Percentiles rank a stretch among this genome's conserved stretches.
phyloP scores from a whole-genome alignment of 106 monocot species.

The Dendrobium chrysotoxum region DNA sequence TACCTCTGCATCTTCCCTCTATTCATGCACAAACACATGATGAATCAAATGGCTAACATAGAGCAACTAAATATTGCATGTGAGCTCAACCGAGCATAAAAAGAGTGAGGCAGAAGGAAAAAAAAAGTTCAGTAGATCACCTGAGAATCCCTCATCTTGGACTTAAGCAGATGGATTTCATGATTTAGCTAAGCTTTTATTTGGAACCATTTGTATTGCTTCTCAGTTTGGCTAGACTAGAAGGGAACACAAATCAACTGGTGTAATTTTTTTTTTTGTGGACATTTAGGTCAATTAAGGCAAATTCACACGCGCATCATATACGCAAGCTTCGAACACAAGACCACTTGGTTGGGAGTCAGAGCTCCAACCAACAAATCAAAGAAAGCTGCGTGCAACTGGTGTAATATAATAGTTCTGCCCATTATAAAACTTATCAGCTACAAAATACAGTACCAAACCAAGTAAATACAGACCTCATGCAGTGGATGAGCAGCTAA shows the following conservation, averaged over 20 bases:
- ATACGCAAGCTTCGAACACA: too few species aligned
- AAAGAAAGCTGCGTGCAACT: too few species aligned
- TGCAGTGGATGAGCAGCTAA: conserved; percentile 67
- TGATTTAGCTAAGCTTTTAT: conserved; percentile 95
- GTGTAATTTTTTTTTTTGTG: too few species aligned
- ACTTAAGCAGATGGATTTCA: conserved; percentile 89
- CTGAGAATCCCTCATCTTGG: conserved; percentile 93
- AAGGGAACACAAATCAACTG: conserved; percentile 3
- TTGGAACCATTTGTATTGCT: conserved; percentile 80
- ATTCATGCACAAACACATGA: not conserved
- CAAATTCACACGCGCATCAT: too few species aligned
- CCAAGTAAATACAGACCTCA: conserved; percentile 48
- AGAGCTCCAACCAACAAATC: too few species aligned
- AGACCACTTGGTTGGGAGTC: too few species aligned
- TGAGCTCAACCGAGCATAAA: not conserved
- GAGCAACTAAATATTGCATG: not conserved
- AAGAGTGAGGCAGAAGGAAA: not conserved
- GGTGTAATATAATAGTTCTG: not conserved
- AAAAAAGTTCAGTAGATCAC: conserved; percentile 19
- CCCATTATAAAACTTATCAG: not conserved
- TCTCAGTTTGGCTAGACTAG: conserved; percentile 81
- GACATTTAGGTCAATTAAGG: too few species aligned
- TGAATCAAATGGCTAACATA: not conserved
- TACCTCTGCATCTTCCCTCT: too few species aligned
- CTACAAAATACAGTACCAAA: conserved; percentile 4